Base-by-base conservation (phyloP, 768 basidiomycete species). In the Cystofilobasidium ferigula region DNA sequence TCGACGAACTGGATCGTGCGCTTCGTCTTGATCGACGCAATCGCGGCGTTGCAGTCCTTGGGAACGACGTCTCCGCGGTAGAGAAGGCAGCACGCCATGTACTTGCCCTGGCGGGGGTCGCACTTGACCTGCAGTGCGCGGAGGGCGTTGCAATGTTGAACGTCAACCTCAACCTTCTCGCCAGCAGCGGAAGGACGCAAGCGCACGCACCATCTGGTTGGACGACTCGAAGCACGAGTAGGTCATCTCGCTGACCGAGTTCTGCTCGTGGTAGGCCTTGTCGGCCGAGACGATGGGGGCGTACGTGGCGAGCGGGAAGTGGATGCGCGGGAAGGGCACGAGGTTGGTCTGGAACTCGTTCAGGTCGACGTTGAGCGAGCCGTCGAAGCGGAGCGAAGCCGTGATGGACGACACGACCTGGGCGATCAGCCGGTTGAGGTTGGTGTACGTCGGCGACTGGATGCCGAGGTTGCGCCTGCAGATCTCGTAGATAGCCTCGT, bases 281-380 rank as follows among this genome's bases (percentile, higher is more conserved):
- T 94, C 92, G 32, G 79, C 81, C 20, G 91, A 93, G 73, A 97
- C 80, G 71, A 98, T 85, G 43, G 94, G 94, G 2, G 94, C 90
- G 76, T 88, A 97, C 70, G 90, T 93, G 63, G 93, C 92, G 65
- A 97, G 82, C 57, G 94, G 94, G 86, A 97, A 98, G 77, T 98
- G 94, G 71, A 98, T 97, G 74, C 92, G 89, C 68, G 92, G 92
- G 86, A 94, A 94, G 86, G 94, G 93, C 61, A 97, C 93, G 77
- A 97, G 79, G 79, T 98, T 98, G 58, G 93, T 97, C 81, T 97
- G 94, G 83, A 98, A 98, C 79, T 98, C 94, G 58, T 87, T 90
- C 71, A 98, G 77, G 78, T 98, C 94, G 72, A 97, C 94, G 76
- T 98, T 98, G 73, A 98, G 81, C 62, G 91, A 93, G 30, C 94